Evolutionary conservation across 2,329 filamentous ascomycete genomes (phyloP).

Genomic region (Fusarium algeriense): DNA sequence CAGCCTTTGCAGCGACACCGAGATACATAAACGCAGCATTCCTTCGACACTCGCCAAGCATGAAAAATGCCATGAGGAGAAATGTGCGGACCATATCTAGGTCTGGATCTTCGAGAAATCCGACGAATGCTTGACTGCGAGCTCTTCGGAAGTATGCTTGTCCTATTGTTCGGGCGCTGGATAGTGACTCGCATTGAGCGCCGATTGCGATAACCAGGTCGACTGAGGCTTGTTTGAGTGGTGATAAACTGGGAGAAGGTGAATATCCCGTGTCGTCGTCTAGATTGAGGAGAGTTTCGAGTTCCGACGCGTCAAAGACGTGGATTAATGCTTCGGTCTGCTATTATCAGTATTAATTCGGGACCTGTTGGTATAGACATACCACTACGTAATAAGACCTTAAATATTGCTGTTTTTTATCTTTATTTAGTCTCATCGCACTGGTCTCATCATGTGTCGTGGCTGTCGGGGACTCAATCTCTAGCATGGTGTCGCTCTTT

Average conservation of each 20-base stretch:
- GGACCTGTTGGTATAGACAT: not conserved
- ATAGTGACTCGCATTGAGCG: slow-evolving; percentile 41
- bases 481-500: slow-evolving; percentile 47
- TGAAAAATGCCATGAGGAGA: slow-evolving; percentile 76
- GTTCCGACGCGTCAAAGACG: slow-evolving; percentile 48
- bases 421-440: not conserved
- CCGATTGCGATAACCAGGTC: slow-evolving; percentile 45
- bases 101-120: slow-evolving; percentile 45
- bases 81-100: slow-evolving; percentile 45
- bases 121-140: slow-evolving; percentile 37
- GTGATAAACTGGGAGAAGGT: not conserved
- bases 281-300: slow-evolving; percentile 41
- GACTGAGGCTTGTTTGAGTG: slow-evolving; percentile 23
- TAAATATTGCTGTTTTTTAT: slow-evolving; percentile 21
- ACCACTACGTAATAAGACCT: slow-evolving; percentile 38
- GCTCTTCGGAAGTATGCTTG: slow-evolving; percentile 61
- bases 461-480: slow-evolving; percentile 40
- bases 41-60: slow-evolving; percentile 70
- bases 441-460: slow-evolving; percentile 1
- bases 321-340: slow-evolving; percentile 54
- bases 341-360: not conserved
- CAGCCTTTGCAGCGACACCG: slow-evolving; percentile 68
- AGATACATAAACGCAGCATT: slow-evolving; percentile 76
- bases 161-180: slow-evolving; percentile 37
- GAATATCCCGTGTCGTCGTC: not conserved